Evolutionary conservation across 176 grass and related monocot species (phyloP).

Genomic region (Triticum turgidum): DNA sequence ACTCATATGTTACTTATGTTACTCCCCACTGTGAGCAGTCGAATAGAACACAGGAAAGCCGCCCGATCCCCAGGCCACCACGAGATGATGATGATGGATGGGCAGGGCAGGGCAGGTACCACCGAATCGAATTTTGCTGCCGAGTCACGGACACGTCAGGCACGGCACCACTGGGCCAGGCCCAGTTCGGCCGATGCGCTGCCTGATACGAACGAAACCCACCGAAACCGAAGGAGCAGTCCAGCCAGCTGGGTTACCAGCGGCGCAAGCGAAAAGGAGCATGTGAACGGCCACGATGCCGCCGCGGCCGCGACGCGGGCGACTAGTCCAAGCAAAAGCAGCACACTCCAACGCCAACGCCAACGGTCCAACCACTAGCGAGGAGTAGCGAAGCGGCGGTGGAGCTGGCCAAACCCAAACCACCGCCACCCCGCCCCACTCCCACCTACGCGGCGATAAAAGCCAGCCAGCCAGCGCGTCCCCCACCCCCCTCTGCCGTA

Average conservation of each 20-base stretch:
- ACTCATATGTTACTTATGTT: too few species aligned
- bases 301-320: slow-evolving; percentile 11
- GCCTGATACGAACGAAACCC: neutral
- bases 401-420: neutral
- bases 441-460: slow-evolving; percentile 44
- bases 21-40: too few species aligned
- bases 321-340: slow-evolving; percentile 1
- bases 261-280: neutral
- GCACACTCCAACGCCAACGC: neutral
- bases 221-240: neutral
- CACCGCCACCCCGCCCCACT: slow-evolving; percentile 20
- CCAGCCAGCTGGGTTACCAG: neutral
- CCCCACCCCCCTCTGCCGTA: neutral
- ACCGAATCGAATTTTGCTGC: slow-evolving; percentile 7
- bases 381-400: neutral
- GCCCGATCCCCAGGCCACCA: neutral
- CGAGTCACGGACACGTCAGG: slow-evolving; percentile 37
- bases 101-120: slow-evolving; percentile 10
- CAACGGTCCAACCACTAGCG: slow-evolving; percentile 21
- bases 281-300: slow-evolving; percentile 3
- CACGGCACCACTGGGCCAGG: slow-evolving; percentile 1
- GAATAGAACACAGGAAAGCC: neutral
- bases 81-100: neutral
- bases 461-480: slow-evolving; percentile 32
- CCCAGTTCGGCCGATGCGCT: neutral